Percentiles rank a stretch among this genome's conserved stretches.
These are phyloP conservation scores for Fusarium fracticaudum DNA, from an alignment of 2,329 filamentous ascomycete species.

Conservation along the genomic window DNA sequence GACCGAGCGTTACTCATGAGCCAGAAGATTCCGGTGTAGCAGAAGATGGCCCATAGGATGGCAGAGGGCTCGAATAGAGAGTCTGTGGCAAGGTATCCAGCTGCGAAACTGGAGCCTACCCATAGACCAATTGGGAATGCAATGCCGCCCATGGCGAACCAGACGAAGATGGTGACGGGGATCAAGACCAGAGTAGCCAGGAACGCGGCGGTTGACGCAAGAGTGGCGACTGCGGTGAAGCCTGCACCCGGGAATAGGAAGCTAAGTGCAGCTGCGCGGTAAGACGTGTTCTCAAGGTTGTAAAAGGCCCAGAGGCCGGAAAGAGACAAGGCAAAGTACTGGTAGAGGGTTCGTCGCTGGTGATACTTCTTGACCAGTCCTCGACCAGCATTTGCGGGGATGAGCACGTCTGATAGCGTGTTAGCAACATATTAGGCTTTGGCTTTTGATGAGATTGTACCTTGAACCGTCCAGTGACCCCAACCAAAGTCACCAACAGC, in stretches of 20 bases:
- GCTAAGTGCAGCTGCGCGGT: background rate
- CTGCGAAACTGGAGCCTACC: background rate
- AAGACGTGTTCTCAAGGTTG: background rate
- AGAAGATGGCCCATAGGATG: background rate
- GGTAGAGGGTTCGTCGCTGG: background rate
- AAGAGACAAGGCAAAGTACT: background rate
- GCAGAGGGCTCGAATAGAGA: background rate
- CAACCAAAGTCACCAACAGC: background rate
- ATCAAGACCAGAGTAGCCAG: background rate
- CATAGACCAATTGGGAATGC: background rate
- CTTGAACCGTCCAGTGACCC: background rate
- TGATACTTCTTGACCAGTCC: background rate
- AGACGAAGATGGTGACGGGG: background rate
- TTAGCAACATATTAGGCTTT: background rate
- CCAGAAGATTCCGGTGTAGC: background rate
- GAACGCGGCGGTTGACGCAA: background rate
- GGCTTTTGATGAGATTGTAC: background rate
- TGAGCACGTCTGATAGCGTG: background rate
- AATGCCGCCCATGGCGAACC: background rate
- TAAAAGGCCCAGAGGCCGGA: background rate
- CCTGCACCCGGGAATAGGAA: background rate
- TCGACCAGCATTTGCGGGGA: background rate
- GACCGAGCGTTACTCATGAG: background rate
- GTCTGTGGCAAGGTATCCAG: background rate
- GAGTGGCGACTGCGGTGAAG: background rate